Conservation (phyloP, 1,139 yeast species). For the Pichia sp. region DNA sequence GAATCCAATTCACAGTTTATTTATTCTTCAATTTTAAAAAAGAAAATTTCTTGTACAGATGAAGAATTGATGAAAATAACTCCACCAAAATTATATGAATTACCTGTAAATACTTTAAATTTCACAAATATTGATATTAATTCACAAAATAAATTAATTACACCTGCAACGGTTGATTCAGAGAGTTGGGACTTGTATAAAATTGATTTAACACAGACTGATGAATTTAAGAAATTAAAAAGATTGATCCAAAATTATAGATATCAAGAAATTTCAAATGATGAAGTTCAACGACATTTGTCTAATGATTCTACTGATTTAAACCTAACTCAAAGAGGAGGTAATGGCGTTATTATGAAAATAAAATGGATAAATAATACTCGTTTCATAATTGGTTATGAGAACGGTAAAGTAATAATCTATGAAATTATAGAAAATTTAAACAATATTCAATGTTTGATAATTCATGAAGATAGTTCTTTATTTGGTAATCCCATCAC, state of each 20-base stretch:
- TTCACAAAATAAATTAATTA: conserved; percentile 30
- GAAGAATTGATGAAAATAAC: neutral
- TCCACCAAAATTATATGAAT: conserved; percentile 28
- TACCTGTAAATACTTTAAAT: conserved; percentile 54
- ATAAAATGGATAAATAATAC: conserved; percentile 29
- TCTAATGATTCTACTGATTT: conserved; percentile 12
- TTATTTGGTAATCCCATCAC: conserved; percentile 47
- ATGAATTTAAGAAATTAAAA: conserved; percentile 20
- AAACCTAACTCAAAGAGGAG: conserved; percentile 18
- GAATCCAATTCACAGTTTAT: conserved; percentile 14
- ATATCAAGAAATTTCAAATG: neutral
- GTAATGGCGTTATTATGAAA: conserved; percentile 52
- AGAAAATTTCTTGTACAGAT: conserved; percentile 6
- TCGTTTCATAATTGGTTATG: conserved; percentile 45
- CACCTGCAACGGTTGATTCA: conserved; percentile 51
- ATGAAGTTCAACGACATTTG: neutral
- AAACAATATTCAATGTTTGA: conserved; percentile 22
- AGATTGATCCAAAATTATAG: conserved; percentile 25
- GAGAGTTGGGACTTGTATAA: conserved; percentile 47
- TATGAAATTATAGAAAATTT: conserved; percentile 23
- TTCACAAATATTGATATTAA: conserved; percentile 44
- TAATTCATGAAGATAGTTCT: conserved; percentile 27
- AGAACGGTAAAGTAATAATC: conserved; percentile 48
- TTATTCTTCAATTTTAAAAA: conserved; percentile 17
- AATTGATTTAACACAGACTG: conserved; percentile 22